Evolutionary conservation across 352 stramenopile species (phyloP), one percentile per base, ranked within the genome.

Genomic region (Phytophthora meadii): DNA sequence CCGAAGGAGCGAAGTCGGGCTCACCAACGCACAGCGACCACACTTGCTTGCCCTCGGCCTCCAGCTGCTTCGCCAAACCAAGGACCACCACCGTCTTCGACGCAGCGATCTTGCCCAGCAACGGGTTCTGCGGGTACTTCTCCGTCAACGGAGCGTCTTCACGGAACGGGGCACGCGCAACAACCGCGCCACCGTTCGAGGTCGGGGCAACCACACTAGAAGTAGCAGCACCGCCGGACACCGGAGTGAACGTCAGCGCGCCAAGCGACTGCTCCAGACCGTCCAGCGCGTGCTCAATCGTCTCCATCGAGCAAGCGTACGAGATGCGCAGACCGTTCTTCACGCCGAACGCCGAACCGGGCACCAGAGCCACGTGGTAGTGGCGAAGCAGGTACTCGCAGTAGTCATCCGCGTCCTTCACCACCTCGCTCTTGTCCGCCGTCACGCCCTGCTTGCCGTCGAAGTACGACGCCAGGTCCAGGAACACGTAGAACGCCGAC

Each of bases 401-500:
- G 44, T 94, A 92, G 61, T 89, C 82, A 52, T 90, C 84, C 11
- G 72, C 68, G 46, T 87, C 72, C 54, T 74, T 68, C 44, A 92
- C 54, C 47, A 79, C 65, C 64, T 83, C 72, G 24, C 71, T 71
- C 57, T 70, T 76, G 45, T 83, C 78, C 27, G 73, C 54, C 24
- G 64, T 80, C 52, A 42, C 44, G 28, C 68, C 76, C 40, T 72
- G 69, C 68, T 85, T 84, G 54, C 74, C 89, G 8, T 84, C 83
- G 53, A 94, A 92, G 65, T 94, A 94, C 52, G 60, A 60, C 3
- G 82, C 82, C 25, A 99, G 75, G 68, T 99, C 94, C 36, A 96
- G 80, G 45, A 99, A 92, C 37, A 98, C 86, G 68, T 99, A 99
- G 79, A 99, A 99, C 12, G 97, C 95, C 24, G 94, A 95, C 54